These are phyloP conservation scores for Rhododendron simsii DNA, from an alignment of 148 eudicot species.

Conservation along the genomic window DNA sequence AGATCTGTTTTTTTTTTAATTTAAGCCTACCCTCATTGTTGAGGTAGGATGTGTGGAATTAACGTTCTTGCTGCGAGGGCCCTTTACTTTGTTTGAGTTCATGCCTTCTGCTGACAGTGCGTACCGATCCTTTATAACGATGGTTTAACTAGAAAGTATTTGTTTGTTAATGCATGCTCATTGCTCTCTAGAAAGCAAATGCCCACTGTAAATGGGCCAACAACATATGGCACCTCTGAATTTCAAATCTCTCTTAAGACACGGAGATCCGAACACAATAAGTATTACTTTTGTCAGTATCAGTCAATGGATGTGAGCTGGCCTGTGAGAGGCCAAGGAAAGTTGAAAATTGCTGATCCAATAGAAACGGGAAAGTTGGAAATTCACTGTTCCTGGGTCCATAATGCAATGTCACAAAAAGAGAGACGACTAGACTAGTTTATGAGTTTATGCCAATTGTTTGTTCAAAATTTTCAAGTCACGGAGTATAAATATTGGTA, in stretches of 20 bases:
- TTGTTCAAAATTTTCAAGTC: not conserved
- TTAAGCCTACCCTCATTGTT: not conserved
- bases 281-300: not conserved
- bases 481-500: not conserved
- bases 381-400: not conserved
- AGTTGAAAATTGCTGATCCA: not conserved
- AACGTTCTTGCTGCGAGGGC: not conserved
- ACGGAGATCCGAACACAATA: not conserved
- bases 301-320: not conserved
- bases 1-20: not conserved
- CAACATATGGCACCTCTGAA: not conserved
- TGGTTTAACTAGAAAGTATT: not conserved
- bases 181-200: slow-evolving; percentile 2
- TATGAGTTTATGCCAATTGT: not conserved
- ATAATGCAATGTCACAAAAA: not conserved
- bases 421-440: not conserved
- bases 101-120: not conserved
- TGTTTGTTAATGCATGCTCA: not conserved
- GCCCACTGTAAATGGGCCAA: not conserved
- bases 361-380: not conserved
- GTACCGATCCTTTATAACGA: not conserved
- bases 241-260: not conserved
- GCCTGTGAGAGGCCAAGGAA: not conserved
- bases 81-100: not conserved
- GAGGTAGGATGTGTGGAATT: not conserved